Base-by-base conservation (phyloP, 352 stramenopile genomes). In the Phytopythium litorale region DNA sequence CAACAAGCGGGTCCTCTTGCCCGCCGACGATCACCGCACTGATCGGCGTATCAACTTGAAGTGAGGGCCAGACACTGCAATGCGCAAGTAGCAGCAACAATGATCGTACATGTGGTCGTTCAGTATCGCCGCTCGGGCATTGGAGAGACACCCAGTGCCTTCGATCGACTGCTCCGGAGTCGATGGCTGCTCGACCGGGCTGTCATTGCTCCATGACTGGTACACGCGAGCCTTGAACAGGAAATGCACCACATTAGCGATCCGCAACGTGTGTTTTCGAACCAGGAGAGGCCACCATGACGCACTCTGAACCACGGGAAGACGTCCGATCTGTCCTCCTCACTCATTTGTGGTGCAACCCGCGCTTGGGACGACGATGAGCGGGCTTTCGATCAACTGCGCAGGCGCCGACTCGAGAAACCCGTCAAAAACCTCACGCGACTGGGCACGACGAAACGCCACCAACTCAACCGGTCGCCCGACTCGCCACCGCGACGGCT, bases 11-110 rank as follows among this genome's bases (percentile, higher is more conserved):
- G 1, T 75, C 63, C 46, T 87, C 79, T 25, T 73, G 72, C 19
- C 84, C 82, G 5, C 79, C 80, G 13, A 91, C 69, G 9, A 93
- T 66, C 15, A 90, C 73, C 9, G 68, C 78, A 33, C 84, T 93
- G 51, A 3, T 23, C 38, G 9, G 66, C 49, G 23, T 23, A 43
- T 21, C 19, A 45, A 57, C 21, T 52, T 43, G 46, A 7, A 58
- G 49, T 21, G 16, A 21, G 55, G 25, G 58, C 43, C 55, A n/a
- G 7, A 48, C 12, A 54, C 21, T 58, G 60, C 42, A 25, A 33
- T 15, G 23, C 1, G 25, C 25, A 28, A 38, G 33, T 38, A 30
- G 19, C 15, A 19, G 5, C 37, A 48, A 11, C 37, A 19, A 16
- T 32, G 13, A 16, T 48, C 40, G 37, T 60, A 91, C 81, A 88